Evolutionary conservation across 2,329 filamentous ascomycete genomes (phyloP).

Genomic region (Chrysosporium keratinophilum): DNA sequence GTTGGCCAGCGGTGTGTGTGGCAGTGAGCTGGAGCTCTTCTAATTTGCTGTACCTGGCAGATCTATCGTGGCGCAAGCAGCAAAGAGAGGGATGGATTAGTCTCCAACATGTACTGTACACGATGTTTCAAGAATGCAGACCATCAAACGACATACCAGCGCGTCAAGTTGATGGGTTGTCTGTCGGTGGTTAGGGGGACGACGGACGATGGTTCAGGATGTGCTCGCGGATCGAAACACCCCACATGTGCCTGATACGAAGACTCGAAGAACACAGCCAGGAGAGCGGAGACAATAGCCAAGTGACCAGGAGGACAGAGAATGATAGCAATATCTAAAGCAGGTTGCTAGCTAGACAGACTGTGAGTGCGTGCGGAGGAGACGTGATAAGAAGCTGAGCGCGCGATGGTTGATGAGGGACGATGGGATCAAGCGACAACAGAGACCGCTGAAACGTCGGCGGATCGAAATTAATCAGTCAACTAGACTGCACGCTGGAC

Average conservation of each 20-base stretch:
- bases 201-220: not conserved
- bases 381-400: too few relatives aligned
- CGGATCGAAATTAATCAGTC: too few relatives aligned
- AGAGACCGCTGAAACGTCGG: not conserved
- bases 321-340: too few relatives aligned
- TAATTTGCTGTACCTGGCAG: conserved; percentile 10
- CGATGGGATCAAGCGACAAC: not conserved
- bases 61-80: conserved; percentile 11
- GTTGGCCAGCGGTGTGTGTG: conserved; percentile 1
- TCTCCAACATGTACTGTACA: not conserved
- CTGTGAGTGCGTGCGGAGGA: too few relatives aligned
- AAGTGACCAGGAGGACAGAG: too few relatives aligned
- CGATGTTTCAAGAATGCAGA: not conserved
- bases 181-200: not conserved
- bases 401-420: too few relatives aligned
- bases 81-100: not conserved
- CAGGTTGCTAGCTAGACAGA: too few relatives aligned
- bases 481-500: too few relatives aligned
- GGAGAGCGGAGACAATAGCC: too few relatives aligned
- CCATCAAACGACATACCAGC: not conserved
- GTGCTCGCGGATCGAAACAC: not conserved
- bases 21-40: conserved; percentile 10
- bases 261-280: too few relatives aligned
- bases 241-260: not conserved
- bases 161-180: not conserved